Percentiles rank a stretch among this genome's conserved stretches.
Conservation (phyloP, 192 early-diverging fungal genomes). For the Entophlyctis luteolus region DNA sequence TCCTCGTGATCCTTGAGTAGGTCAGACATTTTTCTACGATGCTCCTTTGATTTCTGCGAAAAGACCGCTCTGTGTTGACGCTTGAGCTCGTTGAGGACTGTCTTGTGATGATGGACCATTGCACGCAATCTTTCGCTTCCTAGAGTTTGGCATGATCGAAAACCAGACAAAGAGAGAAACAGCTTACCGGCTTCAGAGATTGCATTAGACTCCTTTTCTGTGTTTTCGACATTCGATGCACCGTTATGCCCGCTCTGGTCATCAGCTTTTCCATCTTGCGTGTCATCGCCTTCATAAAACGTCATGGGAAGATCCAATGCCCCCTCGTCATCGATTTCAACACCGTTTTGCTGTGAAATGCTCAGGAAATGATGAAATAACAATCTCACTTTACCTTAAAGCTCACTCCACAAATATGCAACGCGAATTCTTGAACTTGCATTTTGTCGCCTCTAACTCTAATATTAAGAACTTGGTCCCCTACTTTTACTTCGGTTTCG, state of each 20-base stretch:
- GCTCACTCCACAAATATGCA: neutral
- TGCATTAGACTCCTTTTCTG: neutral
- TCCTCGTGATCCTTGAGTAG: slow-evolving; percentile 24
- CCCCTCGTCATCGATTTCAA: neutral
- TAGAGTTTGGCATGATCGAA: neutral
- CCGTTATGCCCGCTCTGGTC: neutral
- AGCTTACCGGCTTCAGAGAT: neutral
- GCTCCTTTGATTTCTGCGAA: neutral
- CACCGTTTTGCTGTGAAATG: neutral
- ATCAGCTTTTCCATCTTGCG: neutral
- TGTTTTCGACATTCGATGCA: neutral
- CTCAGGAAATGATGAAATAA: neutral
- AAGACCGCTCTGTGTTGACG: neutral
- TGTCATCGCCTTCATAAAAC: neutral
- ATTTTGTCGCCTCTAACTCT: neutral
- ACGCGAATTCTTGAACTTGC: neutral
- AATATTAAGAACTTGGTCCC: neutral
- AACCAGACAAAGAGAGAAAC: neutral
- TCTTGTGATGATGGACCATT: slow-evolving; percentile 4
- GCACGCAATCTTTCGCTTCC: neutral
- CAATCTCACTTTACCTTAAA: neutral
- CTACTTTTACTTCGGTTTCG: neutral
- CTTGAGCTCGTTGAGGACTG: slow-evolving; percentile 2
- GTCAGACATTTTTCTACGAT: neutral
- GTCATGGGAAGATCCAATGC: slow-evolving; percentile 10